Conservation (phyloP, 1,139 yeast genomes). For the Blastobotrys proliferans region DNA sequence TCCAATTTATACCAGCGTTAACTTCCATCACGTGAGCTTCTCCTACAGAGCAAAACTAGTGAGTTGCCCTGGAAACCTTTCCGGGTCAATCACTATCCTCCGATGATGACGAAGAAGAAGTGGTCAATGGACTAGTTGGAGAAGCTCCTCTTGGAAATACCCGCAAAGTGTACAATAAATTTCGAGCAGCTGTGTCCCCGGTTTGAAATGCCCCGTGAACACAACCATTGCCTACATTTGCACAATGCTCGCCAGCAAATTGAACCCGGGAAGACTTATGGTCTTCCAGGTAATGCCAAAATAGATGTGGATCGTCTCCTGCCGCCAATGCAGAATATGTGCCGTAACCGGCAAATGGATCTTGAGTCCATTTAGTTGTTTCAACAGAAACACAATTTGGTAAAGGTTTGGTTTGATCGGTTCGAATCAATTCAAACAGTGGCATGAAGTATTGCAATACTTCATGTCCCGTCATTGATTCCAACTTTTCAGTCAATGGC, state of each 20-base stretch:
- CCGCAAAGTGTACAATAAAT: conserved; percentile 2
- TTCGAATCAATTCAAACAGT: conserved; percentile 22
- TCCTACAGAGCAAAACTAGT: not conserved
- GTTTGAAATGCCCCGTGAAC: conserved; percentile 79
- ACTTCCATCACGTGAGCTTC: not conserved
- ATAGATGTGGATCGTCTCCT: conserved; percentile 50
- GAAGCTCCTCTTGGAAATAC: not conserved
- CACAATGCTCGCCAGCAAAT: conserved; percentile 82
- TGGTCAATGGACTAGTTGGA: conserved; percentile 1
- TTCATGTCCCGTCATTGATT: conserved; percentile 24
- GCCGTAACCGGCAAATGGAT: conserved; percentile 60
- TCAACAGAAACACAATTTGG: conserved; percentile 51
- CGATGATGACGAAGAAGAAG: too few relatives aligned
- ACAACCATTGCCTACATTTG: conserved; percentile 72
- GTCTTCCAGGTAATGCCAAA: conserved; percentile 54
- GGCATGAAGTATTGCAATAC: conserved; percentile 26
- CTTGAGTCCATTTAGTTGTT: conserved; percentile 65
- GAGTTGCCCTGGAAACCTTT: too few relatives aligned
- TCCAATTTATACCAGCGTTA: too few relatives aligned
- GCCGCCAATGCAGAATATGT: conserved; percentile 67
- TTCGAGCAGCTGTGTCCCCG: conserved; percentile 39
- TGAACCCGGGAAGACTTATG: conserved; percentile 38
- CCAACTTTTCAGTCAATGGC: conserved; percentile 24
- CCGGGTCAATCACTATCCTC: too few relatives aligned
- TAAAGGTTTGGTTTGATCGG: conserved; percentile 25